phyloP scores from a whole-genome alignment of 768 basidiomycete genomes.

The Pilatotrama ljubarskyi region DNA sequence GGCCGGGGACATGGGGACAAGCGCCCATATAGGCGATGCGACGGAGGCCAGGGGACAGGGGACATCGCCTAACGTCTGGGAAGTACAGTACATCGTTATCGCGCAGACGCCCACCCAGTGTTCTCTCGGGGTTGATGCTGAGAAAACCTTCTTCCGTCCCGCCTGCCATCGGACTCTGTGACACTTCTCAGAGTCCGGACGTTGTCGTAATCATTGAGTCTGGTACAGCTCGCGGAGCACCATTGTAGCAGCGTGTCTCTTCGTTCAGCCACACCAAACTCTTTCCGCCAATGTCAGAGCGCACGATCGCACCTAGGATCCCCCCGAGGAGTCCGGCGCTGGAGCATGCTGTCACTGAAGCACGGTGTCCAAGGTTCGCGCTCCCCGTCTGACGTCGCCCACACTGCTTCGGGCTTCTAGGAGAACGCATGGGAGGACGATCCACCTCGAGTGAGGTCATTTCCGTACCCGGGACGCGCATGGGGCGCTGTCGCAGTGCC shows the following conservation, averaged over 20 bases:
- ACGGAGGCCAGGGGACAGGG: no score
- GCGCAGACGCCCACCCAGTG: constrained; percentile 9
- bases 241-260: constrained; percentile 10
- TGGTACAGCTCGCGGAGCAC: constrained; percentile 6
- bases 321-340: constrained; percentile 13
- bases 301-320: constrained; percentile 2
- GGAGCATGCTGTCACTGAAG: constrained; percentile 4
- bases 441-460: constrained; percentile 15
- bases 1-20: no score
- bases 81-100: no score
- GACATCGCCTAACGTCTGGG: no score
- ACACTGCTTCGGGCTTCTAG: constrained; percentile 5
- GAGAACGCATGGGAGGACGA: constrained; percentile 1
- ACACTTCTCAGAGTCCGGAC: constrained; percentile 7
- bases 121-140: constrained; percentile 15
- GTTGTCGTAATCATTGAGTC: constrained; percentile 17
- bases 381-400: neutral
- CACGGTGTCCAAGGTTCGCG: constrained; percentile 13
- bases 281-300: constrained; percentile 4
- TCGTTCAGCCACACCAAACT: neutral
- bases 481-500: neutral
- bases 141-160: constrained; percentile 14
- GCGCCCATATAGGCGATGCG: no score
- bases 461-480: constrained; percentile 12
- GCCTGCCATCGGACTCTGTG: constrained; percentile 9